These are phyloP conservation scores for Ilyonectria mors-panacis DNA, from an alignment of 2,329 filamentous ascomycete species.

Conservation along the genomic window DNA sequence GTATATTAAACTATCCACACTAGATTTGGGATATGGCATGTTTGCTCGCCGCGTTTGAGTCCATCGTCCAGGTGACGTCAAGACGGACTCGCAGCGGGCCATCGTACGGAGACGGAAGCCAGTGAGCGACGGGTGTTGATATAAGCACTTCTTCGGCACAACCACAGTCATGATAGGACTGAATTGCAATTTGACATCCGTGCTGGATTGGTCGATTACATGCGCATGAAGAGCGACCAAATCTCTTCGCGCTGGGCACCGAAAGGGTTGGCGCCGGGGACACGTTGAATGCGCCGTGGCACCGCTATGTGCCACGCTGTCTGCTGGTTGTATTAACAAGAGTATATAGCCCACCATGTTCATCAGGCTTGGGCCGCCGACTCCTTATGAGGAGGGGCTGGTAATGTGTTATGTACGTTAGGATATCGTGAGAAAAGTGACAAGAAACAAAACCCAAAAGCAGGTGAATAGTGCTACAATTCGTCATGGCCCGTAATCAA, in stretches of 20 bases:
- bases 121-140: slow-evolving; percentile 61
- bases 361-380: slow-evolving; percentile 26
- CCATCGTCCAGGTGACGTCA: slow-evolving; percentile 26
- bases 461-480: slow-evolving; percentile 48
- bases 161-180: slow-evolving; percentile 86
- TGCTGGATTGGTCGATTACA: slow-evolving; percentile 69
- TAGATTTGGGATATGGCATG: slow-evolving; percentile 32
- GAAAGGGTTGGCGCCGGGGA: slow-evolving; percentile 23
- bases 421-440: slow-evolving; percentile 48
- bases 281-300: slow-evolving; percentile 33
- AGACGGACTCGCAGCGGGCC: slow-evolving; percentile 44
- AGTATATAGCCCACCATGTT: slow-evolving; percentile 40
- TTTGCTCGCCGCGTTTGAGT: slow-evolving; percentile 50
- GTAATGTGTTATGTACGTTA: slow-evolving; percentile 47
- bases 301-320: slow-evolving; percentile 32
- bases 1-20: slow-evolving; percentile 19
- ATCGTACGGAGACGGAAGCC: slow-evolving; percentile 46
- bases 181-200: slow-evolving; percentile 99
- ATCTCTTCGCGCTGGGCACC: background rate
- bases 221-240: slow-evolving; percentile 1
- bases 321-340: slow-evolving; percentile 47
- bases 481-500: slow-evolving; percentile 53
- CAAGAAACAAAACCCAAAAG: slow-evolving; percentile 37
- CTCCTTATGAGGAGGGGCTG: slow-evolving; percentile 33
- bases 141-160: slow-evolving; percentile 99